phyloP scores from a whole-genome alignment of 352 stramenopile genomes.

The Phytophthora palmivora region DNA sequence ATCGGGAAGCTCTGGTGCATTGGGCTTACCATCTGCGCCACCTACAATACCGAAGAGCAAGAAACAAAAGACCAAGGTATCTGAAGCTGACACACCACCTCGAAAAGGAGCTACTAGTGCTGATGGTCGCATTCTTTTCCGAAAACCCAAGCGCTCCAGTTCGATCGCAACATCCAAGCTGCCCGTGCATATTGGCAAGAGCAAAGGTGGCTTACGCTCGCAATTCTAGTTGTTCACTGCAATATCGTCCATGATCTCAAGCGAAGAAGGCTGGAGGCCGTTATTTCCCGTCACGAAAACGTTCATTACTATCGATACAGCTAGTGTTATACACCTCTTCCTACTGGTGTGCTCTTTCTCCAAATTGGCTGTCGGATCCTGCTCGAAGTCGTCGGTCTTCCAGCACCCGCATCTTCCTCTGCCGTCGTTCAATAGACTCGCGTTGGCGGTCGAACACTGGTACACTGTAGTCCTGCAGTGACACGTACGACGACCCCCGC shows the following conservation, averaged over 20 bases:
- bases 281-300: conserved; percentile 41
- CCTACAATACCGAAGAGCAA: conserved; percentile 17
- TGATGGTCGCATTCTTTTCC: conserved; percentile 76
- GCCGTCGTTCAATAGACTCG: conserved; percentile 79
- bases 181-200: conserved; percentile 86
- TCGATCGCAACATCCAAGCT: conserved; percentile 49
- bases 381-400: conserved; percentile 63
- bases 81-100: conserved; percentile 26
- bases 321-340: conserved; percentile 20
- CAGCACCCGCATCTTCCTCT: conserved; percentile 76
- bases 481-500: conserved; percentile 84
- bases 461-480: conserved; percentile 79
- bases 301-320: conserved; percentile 52
- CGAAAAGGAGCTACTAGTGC: conserved; percentile 26
- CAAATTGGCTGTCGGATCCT: conserved; percentile 41
- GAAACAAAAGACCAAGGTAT: conserved; percentile 31
- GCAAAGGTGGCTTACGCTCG: conserved; percentile 77
- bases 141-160: conserved; percentile 52
- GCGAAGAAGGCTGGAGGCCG: conserved; percentile 1
- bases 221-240: conserved; percentile 58
- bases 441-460: conserved; percentile 77
- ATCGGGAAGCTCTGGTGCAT: conserved; percentile 70
- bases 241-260: not conserved
- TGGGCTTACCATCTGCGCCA: conserved; percentile 65
- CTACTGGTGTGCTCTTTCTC: conserved; percentile 32